Conservation (phyloP, 176 grass and related monocot genomes). For the Paspalum notatum region DNA sequence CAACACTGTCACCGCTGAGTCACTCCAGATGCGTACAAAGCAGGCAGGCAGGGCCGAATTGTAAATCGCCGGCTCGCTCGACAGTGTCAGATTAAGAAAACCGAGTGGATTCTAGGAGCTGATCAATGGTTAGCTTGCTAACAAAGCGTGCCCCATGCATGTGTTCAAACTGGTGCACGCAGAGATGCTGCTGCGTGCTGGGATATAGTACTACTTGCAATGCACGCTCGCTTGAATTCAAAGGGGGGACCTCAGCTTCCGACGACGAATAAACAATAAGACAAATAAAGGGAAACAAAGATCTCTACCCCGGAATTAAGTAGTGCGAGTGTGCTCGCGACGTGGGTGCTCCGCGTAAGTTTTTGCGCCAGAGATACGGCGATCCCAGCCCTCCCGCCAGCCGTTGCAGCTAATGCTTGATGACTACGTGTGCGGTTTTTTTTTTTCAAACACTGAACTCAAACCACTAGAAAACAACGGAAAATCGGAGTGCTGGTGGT, state of each 20-base stretch:
- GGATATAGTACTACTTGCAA: neutral
- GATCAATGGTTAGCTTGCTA: neutral
- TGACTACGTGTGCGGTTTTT: neutral
- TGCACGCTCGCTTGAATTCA: constrained; percentile 42
- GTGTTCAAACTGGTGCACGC: constrained; percentile 15
- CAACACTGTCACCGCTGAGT: constrained; percentile 24
- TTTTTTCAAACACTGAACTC: too few relatives aligned
- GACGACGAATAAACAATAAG: neutral
- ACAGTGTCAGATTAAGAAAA: neutral
- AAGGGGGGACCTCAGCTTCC: neutral
- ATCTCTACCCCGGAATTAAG: neutral
- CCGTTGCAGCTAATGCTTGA: neutral
- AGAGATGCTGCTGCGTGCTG: neutral
- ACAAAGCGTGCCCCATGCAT: neutral
- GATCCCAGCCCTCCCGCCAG: neutral
- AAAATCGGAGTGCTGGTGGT: too few relatives aligned
- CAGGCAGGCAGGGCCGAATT: neutral
- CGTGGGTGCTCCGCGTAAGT: neutral
- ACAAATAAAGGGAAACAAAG: constrained; percentile 17
- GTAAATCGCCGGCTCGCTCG: neutral
- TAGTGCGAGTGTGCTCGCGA: neutral
- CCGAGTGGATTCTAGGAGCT: neutral
- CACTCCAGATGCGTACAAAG: constrained; percentile 27
- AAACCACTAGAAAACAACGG: too few relatives aligned
- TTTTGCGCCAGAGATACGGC: neutral